Percentiles rank a stretch among this genome's conserved stretches.
These are phyloP conservation scores for Pseudogymnoascus pannorum DNA, from an alignment of 2,329 filamentous ascomycete species.

Conservation along the genomic window DNA sequence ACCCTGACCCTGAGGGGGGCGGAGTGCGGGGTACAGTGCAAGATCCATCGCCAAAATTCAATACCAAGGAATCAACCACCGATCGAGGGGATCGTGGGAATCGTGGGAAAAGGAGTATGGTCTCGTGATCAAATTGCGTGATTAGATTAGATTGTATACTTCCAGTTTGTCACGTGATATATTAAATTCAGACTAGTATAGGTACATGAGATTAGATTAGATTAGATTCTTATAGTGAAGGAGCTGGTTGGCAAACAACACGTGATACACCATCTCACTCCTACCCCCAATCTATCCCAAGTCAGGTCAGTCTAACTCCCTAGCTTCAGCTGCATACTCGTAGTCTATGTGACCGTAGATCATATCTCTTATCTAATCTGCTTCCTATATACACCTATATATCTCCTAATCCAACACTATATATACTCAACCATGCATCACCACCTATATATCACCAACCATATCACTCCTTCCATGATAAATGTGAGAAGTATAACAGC, in stretches of 20 bases:
- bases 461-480: not conserved
- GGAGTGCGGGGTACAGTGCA: not conserved
- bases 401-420: not conserved
- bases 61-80: not conserved
- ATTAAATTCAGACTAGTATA: not conserved
- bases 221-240: not conserved
- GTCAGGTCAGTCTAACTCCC: not conserved
- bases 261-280: not conserved
- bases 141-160: not conserved
- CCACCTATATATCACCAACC: not conserved
- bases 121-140: not conserved
- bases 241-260: not conserved
- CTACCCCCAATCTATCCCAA: not conserved
- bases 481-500: not conserved
- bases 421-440: not conserved
- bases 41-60: not conserved
- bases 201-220: not conserved
- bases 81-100: not conserved
- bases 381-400: conserved; percentile 4
- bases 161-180: not conserved
- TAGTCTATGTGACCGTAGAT: not conserved
- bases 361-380: not conserved
- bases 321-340: not conserved
- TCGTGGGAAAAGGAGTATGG: not conserved
- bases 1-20: not conserved